Evolutionary conservation across 768 basidiomycete species (phyloP), one percentile per base, ranked within the genome.

Genomic region (Trametes cinnabarina): DNA sequence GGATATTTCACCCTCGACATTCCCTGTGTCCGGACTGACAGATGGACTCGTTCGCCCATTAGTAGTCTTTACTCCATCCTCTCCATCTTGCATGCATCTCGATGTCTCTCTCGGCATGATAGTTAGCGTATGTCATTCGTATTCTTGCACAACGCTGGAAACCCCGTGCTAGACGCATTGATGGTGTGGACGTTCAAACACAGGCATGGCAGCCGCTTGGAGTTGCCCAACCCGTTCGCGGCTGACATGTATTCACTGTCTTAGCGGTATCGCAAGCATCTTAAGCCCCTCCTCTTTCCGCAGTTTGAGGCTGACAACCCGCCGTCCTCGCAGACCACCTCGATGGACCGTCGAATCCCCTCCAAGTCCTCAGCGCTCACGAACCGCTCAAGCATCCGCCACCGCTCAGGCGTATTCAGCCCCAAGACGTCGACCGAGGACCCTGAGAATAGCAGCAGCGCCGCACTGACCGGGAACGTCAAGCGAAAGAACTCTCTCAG

Each of bases 351-450:
- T 25, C 63, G 58, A 10, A 50, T 57, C 40, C 60, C 65, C 28
- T 65, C 65, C 2, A 64, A 61, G 19, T 63, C 64, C 12, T 54
- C 60, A 3, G 60, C 58, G 2, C 37, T 62, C 3, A 47, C 54
- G 1, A 44, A 35, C 30, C 52, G 53, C 19, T 61, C 61, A 9
- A 53, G 51, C 15, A 65, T 65, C 23, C 64, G 68, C 10, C 65
- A 59, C 28, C 68, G 68, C 20, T 66, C 68, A 3, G 65, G 68
- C 28, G 62, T 58, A 3, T 62, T 57, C 60, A 65, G 64, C 51
- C 65, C 64, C 2, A 41, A 39, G 15, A 35, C 57, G 1, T 4
- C 35, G 20, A 28, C 34, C 19, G 41, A 25, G 34, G 53, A 28
- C 20, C 22, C 22, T 11, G 11, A 17, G 20, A 23, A 25, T 17